Evolutionary conservation across 2,329 filamentous ascomycete genomes (phyloP), one percentile per base, ranked within the genome.

Genomic region (Scolecobasidium constrictum): DNA sequence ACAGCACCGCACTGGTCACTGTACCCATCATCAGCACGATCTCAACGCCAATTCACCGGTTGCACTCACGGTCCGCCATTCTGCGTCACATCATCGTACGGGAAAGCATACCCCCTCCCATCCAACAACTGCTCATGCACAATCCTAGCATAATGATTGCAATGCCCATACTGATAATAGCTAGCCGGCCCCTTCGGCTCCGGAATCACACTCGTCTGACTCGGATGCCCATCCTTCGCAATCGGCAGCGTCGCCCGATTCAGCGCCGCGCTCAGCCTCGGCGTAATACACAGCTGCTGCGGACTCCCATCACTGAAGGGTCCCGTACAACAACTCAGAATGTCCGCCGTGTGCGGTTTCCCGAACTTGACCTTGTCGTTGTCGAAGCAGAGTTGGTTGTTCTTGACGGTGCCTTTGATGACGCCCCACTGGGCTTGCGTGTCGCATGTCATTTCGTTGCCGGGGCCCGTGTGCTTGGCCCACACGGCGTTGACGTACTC

Each of bases 231-330:
- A n/a, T n/a, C 26, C 12, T 63, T 60, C 4, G 60, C 57, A 4
- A 60, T 54, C 39, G 83, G 60, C 47, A 92, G 60, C 7, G 81
- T 88, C 22, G 74, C 78, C 15, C 85, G 72, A 61, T 88, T 86
- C 53, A 90, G 75, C 1, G 81, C 83, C 1, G 85, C 84, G 0
- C 80, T 74, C 11, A 92, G 63, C 13, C 85, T 71, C 0, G 86
- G 82, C 5, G 78, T 78, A 44, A 88, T 73, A 31, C 78, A 78
- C 46, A 67, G 66, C 16, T 64, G 63, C 43, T 62, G 58, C 4
- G 54, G 53, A 7, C 61, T 61, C 46, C 71, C 53, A 37, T 64
- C 52, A 49, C 66, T 63, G 49, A 82, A 81, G 0, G 77, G 75
- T 0, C 78, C 78, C 2, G 71, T 76, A 49, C 72, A 78, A 61